Percentiles rank a stretch among this genome's conserved stretches.
Conservation (phyloP, 1,284 basidiomycete species). For the Trichosporon coremiiforme region DNA sequence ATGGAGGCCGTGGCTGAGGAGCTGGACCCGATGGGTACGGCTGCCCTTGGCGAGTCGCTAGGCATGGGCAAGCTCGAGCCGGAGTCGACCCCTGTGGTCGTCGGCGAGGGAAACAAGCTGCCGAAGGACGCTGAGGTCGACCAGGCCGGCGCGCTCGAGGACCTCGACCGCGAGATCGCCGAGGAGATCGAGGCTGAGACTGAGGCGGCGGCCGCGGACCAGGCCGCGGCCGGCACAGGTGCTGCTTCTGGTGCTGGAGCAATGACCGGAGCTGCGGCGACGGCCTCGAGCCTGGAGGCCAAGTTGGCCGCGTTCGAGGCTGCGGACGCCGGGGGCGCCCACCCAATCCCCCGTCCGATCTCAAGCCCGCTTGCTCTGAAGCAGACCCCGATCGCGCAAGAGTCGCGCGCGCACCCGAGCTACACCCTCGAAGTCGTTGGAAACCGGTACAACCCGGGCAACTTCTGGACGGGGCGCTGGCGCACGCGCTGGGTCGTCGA, state of each 20-base stretch:
- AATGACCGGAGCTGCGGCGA: too few species aligned
- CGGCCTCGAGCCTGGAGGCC: background rate
- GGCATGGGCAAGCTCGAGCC: constrained; percentile 8
- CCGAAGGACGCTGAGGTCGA: constrained; percentile 39
- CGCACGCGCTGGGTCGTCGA: constrained; percentile 61
- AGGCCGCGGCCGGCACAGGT: background rate
- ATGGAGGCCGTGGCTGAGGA: constrained; percentile 38
- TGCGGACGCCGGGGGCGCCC: background rate
- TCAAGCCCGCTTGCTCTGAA: constrained; percentile 21
- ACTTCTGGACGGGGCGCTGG: constrained; percentile 95
- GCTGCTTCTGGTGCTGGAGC: background rate
- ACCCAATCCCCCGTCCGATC: background rate
- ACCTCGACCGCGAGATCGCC: constrained; percentile 28
- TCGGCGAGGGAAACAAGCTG: background rate
- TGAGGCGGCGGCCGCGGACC: constrained; percentile 24
- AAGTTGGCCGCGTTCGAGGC: background rate
- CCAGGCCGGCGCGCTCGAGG: constrained; percentile 39
- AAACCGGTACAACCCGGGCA: constrained; percentile 88
- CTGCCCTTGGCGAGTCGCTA: constrained; percentile 16
- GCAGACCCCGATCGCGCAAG: constrained; percentile 16
- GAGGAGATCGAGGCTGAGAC: constrained; percentile 18
- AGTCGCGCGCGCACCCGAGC: constrained; percentile 41
- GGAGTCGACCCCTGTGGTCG: constrained; percentile 20
- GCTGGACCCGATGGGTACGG: constrained; percentile 30
- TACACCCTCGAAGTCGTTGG: constrained; percentile 82